phyloP scores from a whole-genome alignment of 352 stramenopile genomes.

The Phytophthora agathidicida region DNA sequence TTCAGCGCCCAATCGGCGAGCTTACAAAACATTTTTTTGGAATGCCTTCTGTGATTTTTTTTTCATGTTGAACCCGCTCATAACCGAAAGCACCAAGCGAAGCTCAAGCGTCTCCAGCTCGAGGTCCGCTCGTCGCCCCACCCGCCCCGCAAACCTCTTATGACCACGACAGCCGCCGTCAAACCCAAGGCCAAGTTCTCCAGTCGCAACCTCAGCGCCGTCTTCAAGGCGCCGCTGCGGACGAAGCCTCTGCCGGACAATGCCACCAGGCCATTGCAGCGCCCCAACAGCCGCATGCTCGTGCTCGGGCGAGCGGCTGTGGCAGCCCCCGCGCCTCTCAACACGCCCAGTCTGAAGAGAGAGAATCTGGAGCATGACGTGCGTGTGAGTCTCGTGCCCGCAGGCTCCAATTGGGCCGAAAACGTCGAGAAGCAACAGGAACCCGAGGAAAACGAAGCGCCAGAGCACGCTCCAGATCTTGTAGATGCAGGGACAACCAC shows the following conservation, averaged over 20 bases:
- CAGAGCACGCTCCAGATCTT: background rate
- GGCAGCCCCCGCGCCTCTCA: slow-evolving; percentile 69
- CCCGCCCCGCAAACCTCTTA: slow-evolving; percentile 18
- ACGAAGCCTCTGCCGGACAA: slow-evolving; percentile 41
- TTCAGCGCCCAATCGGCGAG: background rate
- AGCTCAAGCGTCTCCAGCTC: slow-evolving; percentile 25
- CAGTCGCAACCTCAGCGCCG: slow-evolving; percentile 72
- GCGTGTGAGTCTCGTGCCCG: slow-evolving; percentile 45
- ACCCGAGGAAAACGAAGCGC: background rate
- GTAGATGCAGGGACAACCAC: background rate
- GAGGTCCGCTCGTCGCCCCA: slow-evolving; percentile 13
- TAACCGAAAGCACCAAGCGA: slow-evolving; percentile 24
- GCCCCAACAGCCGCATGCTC: slow-evolving; percentile 51
- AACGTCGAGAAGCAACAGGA: slow-evolving; percentile 10
- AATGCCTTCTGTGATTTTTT: slow-evolving; percentile 8
- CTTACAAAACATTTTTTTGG: too few relatives aligned
- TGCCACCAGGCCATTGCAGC: slow-evolving; percentile 22
- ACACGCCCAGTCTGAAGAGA: slow-evolving; percentile 76
- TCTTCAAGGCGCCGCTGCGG: slow-evolving; percentile 65
- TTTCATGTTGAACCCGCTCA: slow-evolving; percentile 26
- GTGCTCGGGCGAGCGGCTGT: slow-evolving; percentile 47
- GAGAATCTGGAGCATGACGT: slow-evolving; percentile 57
- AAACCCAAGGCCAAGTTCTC: slow-evolving; percentile 75
- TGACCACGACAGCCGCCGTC: slow-evolving; percentile 43
- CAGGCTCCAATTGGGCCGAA: slow-evolving; percentile 49